Conservation (phyloP, 768 basidiomycete species). For the Mycena filopes region DNA sequence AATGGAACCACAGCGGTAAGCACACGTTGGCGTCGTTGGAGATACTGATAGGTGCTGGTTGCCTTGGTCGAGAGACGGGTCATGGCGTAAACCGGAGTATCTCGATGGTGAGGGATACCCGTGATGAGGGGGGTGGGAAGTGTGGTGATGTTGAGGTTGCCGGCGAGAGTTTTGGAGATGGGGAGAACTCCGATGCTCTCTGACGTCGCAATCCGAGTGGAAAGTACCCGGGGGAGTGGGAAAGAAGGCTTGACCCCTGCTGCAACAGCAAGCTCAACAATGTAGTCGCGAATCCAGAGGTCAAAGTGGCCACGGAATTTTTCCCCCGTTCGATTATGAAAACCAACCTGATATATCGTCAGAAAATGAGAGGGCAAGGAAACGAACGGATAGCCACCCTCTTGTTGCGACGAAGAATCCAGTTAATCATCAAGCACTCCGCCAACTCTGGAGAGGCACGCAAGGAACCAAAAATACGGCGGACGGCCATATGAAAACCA, state of each 20-base stretch:
- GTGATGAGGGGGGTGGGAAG: constrained; percentile 6
- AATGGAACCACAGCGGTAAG: too few species aligned
- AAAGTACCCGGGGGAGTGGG: too few species aligned
- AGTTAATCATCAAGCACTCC: constrained; percentile 8
- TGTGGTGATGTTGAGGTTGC: constrained; percentile 1
- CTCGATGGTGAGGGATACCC: too few species aligned
- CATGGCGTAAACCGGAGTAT: background rate
- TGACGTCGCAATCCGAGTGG: too few species aligned
- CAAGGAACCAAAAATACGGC: too few species aligned
- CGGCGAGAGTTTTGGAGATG: background rate
- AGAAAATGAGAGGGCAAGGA: background rate
- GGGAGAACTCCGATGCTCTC: too few species aligned
- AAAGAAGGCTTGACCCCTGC: background rate
- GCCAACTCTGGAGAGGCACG: too few species aligned
- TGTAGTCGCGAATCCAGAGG: background rate
- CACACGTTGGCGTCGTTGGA: too few species aligned
- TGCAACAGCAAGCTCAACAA: constrained; percentile 2
- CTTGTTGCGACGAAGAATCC: constrained; percentile 3
- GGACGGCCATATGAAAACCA: constrained; percentile 1
- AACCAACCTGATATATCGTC: background rate
- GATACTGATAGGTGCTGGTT: too few species aligned
- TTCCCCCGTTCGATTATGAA: constrained; percentile 3
- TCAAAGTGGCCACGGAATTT: constrained; percentile 5
- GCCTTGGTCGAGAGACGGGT: background rate
- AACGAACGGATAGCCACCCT: background rate